Conservation (phyloP, 306 rosid genomes). For the Lablab purpureus region DNA sequence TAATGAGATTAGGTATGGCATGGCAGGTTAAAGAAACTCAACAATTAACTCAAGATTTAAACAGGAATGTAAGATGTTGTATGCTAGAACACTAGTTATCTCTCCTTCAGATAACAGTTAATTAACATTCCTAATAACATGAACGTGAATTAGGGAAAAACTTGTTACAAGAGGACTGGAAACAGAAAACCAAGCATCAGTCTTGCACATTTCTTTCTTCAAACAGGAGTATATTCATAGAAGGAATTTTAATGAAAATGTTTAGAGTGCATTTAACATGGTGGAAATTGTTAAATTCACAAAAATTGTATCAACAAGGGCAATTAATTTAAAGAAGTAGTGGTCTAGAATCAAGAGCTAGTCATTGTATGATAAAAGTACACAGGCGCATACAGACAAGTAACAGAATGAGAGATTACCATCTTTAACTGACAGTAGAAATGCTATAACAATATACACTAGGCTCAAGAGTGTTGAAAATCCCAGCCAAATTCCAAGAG, state of each 20-base stretch:
- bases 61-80: background rate
- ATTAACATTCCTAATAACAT: background rate
- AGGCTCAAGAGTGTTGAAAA: slow-evolving; percentile 85
- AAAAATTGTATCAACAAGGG: background rate
- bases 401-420: slow-evolving; percentile 61
- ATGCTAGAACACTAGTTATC: background rate
- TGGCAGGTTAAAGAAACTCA: background rate
- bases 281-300: background rate
- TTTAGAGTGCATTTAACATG: background rate
- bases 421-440: slow-evolving; percentile 70
- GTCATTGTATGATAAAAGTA: background rate
- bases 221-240: slow-evolving; percentile 1
- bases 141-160: slow-evolving; percentile 4
- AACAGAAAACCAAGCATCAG: slow-evolving; percentile 22
- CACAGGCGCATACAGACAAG: background rate
- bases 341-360: background rate
- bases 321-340: slow-evolving; percentile 6
- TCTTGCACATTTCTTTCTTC: slow-evolving; percentile 9
- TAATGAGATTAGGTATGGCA: background rate
- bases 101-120: slow-evolving; percentile 5
- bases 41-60: slow-evolving; percentile 10
- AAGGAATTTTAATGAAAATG: slow-evolving; percentile 2
- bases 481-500: slow-evolving; percentile 90
- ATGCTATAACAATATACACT: slow-evolving; percentile 65
- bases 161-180: background rate